A percentile compares a stretch with the other conserved stretches of the same genome.
Conservation (phyloP, 805 yeast genomes). For the Komagataella kurtzmanii region DNA sequence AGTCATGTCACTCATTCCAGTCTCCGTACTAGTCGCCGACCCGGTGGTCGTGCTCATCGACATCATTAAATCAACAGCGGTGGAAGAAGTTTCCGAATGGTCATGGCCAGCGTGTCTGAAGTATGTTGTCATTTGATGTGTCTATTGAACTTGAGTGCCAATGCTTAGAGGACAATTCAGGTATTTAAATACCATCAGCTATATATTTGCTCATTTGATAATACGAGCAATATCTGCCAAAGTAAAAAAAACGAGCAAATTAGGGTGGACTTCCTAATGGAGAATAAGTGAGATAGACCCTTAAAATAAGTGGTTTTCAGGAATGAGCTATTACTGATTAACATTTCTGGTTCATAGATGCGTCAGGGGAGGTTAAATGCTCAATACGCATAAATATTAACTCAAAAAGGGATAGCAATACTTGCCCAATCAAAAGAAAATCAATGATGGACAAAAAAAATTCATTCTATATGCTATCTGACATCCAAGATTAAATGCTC, state of each 20-base stretch:
- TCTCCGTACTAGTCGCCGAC: neutral
- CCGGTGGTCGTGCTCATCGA: neutral
- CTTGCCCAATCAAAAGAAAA: neutral
- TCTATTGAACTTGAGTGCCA: neutral
- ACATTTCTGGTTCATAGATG: neutral
- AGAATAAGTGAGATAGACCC: neutral
- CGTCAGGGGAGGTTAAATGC: neutral
- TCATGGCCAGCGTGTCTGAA: neutral
- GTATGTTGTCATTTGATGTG: neutral
- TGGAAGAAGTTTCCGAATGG: neutral
- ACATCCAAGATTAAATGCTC: neutral
- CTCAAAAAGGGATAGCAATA: neutral
- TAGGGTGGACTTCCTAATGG: neutral
- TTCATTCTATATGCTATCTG: neutral
- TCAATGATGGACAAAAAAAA: neutral
- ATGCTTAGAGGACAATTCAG: neutral
- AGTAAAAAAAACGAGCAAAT: neutral
- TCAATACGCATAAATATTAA: neutral
- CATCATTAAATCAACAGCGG: neutral
- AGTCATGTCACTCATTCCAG: conserved; percentile 3
- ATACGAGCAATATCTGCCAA: neutral
- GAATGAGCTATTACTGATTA: neutral
- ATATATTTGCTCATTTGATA: neutral
- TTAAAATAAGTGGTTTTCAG: neutral
- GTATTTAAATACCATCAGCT: neutral